A percentile compares a stretch with the other conserved stretches of the same genome.
Evolutionary conservation across 805 yeast genomes (phyloP).

Genomic region (Wickerhamiella parazyma): DNA sequence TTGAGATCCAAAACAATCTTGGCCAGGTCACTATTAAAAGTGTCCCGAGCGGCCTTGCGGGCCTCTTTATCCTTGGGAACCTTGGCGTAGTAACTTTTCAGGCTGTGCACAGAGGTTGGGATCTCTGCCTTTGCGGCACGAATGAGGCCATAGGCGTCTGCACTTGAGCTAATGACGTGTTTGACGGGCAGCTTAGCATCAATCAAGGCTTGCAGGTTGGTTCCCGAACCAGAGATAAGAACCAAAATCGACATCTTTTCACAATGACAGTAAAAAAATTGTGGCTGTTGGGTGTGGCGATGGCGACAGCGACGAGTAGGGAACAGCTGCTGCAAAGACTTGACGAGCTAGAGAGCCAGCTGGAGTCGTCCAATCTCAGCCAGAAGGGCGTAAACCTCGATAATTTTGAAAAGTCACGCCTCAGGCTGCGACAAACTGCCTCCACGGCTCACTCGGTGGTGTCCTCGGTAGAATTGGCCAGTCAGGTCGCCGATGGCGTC

Average conservation of each 20-base stretch:
- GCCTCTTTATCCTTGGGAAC: constrained; percentile 50
- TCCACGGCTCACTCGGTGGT: not conserved
- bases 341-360: not conserved
- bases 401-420: constrained; percentile 9
- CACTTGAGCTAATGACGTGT: constrained; percentile 72
- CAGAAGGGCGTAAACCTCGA: not conserved
- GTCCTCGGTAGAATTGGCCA: constrained; percentile 9
- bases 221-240: constrained; percentile 86
- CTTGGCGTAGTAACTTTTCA: constrained; percentile 61
- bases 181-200: constrained; percentile 53
- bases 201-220: constrained; percentile 89
- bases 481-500: constrained; percentile 8
- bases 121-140: constrained; percentile 63
- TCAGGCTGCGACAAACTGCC: constrained; percentile 8
- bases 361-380: not conserved
- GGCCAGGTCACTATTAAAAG: constrained; percentile 71
- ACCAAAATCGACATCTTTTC: constrained; percentile 41
- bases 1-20: constrained; percentile 40
- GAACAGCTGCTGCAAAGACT: not conserved
- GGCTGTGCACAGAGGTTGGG: constrained; percentile 54
- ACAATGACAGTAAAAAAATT: not conserved
- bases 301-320: not conserved
- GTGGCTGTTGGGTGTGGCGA: not conserved
- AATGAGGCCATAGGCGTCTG: constrained; percentile 73
- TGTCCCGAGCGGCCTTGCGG: constrained; percentile 48